phyloP scores from a whole-genome alignment of 306 rosid species.

The Lotus japonicus region DNA sequence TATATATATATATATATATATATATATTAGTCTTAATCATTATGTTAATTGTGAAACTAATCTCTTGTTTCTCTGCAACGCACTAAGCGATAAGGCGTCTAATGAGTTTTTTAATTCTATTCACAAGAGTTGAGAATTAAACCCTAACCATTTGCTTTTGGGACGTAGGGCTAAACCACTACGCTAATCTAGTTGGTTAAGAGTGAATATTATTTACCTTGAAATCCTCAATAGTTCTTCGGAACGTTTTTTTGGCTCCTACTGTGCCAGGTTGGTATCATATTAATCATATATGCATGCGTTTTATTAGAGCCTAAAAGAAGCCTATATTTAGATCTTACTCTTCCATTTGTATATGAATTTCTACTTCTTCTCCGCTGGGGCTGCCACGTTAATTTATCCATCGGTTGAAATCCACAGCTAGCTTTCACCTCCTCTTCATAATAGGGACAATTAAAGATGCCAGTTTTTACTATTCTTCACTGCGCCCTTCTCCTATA shows the following conservation, averaged over 20 bases:
- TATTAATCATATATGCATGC: neutral
- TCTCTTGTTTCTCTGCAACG: too few relatives aligned
- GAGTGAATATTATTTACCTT: too few relatives aligned
- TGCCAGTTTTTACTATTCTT: neutral
- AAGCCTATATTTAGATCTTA: neutral
- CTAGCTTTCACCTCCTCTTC: neutral
- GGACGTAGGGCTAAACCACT: too few relatives aligned
- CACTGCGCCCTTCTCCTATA: neutral
- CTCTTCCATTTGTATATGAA: conserved; percentile 26
- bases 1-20: too few relatives aligned
- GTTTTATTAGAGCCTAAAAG: neutral
- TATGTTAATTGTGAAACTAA: too few relatives aligned
- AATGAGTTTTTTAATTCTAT: too few relatives aligned
- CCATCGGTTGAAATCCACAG: too few relatives aligned
- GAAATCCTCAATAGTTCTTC: neutral
- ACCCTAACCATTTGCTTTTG: too few relatives aligned
- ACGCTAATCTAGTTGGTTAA: too few relatives aligned
- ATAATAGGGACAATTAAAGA: conserved; percentile 40
- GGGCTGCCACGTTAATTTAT: conserved; percentile 36
- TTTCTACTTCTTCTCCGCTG: conserved; percentile 27
- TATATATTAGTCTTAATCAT: too few relatives aligned
- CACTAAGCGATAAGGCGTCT: too few relatives aligned
- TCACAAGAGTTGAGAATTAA: too few relatives aligned
- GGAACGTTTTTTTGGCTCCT: neutral
- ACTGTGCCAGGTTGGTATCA: neutral